Base-by-base conservation (phyloP, 139 green algal genomes). In the Picochlorum sp. region DNA sequence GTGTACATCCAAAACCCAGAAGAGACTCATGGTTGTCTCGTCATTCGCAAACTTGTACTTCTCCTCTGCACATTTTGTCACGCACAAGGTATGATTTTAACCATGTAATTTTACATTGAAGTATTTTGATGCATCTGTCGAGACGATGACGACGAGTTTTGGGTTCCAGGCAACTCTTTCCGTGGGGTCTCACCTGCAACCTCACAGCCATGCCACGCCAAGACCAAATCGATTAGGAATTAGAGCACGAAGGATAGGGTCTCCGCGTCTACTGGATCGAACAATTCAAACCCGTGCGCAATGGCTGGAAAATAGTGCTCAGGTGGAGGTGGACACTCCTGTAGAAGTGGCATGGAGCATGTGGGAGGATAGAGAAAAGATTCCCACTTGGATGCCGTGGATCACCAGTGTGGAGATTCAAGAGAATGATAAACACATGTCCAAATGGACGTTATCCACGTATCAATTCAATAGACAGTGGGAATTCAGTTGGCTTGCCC, bases 341-440 rank as follows among this genome's bases (percentile, higher is more conserved):
- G 26, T 95, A n/a, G 84, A 90, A 38, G 49, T 73, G 18, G 83
- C 74, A 15, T 95, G 79, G 77, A 49, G 60, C 1, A 41, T 96
- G 57, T 94, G 87, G 89, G 80, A 94, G 23, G 85, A 95, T 70
- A 69, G 83, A 13, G 71, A 83, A 62, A 71, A 71, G 24, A 96
- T 96, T 58, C 89, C 89, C 0, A 45, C 74, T 21, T 96, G 89
- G 89, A 96, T 96, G 89, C 86, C 88, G 2, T 96, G 89, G 89
- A 95, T 96, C 38, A 78, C 75, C 6, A 81, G 62, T n/a, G 88
- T 95, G 6, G 74, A 78, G 65, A 83, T 90, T n/a, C 21, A n/a
- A 24, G 9, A 78, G 0, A 71, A 87, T 10, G 83, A 95, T 68
- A 69, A 72, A 1, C 66, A 69, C 4, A 45, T 94, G 31, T 93